phyloP scores from a whole-genome alignment of 179 eudicot species.

The Beta corolliflora region DNA sequence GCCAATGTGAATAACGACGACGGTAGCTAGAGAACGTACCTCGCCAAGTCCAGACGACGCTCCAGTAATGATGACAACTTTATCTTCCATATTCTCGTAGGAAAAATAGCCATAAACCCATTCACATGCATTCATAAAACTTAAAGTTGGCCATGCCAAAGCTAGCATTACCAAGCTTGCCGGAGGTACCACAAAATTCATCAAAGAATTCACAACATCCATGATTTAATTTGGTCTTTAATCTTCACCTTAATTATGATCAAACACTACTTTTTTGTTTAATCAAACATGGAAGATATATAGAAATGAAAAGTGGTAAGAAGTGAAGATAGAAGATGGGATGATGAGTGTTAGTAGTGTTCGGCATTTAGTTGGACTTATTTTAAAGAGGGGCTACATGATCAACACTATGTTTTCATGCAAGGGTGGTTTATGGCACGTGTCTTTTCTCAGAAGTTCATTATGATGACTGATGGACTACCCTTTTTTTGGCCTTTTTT shows the following conservation, averaged over 20 bases:
- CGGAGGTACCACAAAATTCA: conserved; percentile 78
- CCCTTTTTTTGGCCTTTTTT: conserved; percentile 12
- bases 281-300: neutral
- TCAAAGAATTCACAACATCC: conserved; percentile 58
- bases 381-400: neutral
- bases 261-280: neutral
- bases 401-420: conserved; percentile 29
- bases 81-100: conserved; percentile 54
- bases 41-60: conserved; percentile 92
- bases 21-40: conserved; percentile 35
- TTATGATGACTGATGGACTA: conserved; percentile 22
- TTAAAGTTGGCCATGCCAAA: conserved; percentile 81
- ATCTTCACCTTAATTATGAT: neutral
- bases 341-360: neutral
- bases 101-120: conserved; percentile 54
- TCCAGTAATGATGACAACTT: conserved; percentile 84
- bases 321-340: neutral
- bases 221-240: conserved; percentile 20
- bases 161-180: conserved; percentile 76
- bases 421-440: conserved; percentile 18
- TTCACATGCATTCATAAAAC: conserved; percentile 67
- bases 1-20: too few relatives aligned
- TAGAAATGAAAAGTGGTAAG: neutral
- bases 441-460: conserved; percentile 14
- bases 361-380: neutral